phyloP scores from a whole-genome alignment of 2,329 filamentous ascomycete genomes.

The Cladosporium sp. region DNA sequence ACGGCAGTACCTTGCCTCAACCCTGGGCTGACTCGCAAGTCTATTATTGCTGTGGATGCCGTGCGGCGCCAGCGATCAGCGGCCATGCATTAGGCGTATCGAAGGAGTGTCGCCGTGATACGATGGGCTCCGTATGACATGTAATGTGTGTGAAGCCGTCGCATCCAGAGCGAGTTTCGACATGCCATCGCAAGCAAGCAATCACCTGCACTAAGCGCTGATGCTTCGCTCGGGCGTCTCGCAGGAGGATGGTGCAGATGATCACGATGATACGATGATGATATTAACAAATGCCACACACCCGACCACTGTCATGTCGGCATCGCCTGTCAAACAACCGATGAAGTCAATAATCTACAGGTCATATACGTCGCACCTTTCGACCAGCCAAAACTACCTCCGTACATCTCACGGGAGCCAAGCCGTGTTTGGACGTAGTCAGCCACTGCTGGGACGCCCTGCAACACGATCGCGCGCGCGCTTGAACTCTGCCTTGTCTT shows the following conservation, averaged over 20 bases:
- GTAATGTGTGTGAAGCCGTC: constrained; percentile 7
- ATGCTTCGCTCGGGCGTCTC: constrained; percentile 5
- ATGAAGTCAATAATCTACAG: constrained; percentile 17
- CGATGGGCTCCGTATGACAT: constrained; percentile 10
- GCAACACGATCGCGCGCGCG: neutral
- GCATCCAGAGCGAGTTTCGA: constrained; percentile 11
- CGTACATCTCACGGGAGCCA: constrained; percentile 11
- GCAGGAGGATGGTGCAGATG: neutral
- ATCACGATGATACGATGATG: neutral
- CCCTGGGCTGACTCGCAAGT: constrained; percentile 18
- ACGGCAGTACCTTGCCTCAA: constrained; percentile 18
- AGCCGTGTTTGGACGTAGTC: constrained; percentile 6
- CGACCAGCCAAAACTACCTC: neutral
- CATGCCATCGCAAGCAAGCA: neutral
- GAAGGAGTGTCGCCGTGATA: constrained; percentile 10
- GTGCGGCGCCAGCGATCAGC: constrained; percentile 18
- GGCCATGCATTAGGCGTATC: constrained; percentile 11
- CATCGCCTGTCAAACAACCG: constrained; percentile 7
- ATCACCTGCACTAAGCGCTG: constrained; percentile 16
- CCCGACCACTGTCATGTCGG: neutral
- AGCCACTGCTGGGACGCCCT: constrained; percentile 1
- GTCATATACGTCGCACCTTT: constrained; percentile 15
- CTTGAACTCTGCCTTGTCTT: constrained; percentile 4
- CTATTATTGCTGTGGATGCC: constrained; percentile 15
- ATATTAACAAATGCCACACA: neutral